Evolutionary conservation across 2,329 filamentous ascomycete genomes (phyloP).

Genomic region (Pseudonectria buxi): DNA sequence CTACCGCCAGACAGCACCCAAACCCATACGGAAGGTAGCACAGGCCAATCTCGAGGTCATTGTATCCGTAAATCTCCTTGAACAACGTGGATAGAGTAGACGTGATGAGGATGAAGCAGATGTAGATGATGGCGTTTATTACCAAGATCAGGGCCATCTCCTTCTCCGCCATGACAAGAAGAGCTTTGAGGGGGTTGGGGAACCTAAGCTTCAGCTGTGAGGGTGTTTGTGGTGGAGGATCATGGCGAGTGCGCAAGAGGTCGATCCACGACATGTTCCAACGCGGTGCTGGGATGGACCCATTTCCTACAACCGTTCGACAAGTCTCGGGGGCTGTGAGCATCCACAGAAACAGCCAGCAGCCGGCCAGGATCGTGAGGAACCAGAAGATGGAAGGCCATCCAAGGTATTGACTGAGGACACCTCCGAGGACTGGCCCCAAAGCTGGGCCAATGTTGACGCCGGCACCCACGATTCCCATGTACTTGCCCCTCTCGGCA

Average conservation of each 20-base stretch:
- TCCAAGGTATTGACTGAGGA: slow-evolving; percentile 56
- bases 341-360: slow-evolving; percentile 47
- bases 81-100: slow-evolving; percentile 48
- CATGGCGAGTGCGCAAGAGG: slow-evolving; percentile 33
- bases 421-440: slow-evolving; percentile 56
- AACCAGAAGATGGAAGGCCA: slow-evolving; percentile 70
- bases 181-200: slow-evolving; percentile 51
- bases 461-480: slow-evolving; percentile 58
- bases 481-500: slow-evolving; percentile 64
- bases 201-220: slow-evolving; percentile 39
- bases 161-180: slow-evolving; percentile 49
- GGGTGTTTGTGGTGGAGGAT: slow-evolving; percentile 27
- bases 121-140: slow-evolving; percentile 48
- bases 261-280: slow-evolving; percentile 54
- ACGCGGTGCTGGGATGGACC: slow-evolving; percentile 49
- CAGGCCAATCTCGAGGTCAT: slow-evolving; percentile 45
- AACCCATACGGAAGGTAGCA: slow-evolving; percentile 49
- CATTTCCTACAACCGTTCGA: slow-evolving; percentile 54
- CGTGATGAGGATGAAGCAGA: slow-evolving; percentile 48
- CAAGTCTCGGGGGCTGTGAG: slow-evolving; percentile 54
- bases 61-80: slow-evolving; percentile 43
- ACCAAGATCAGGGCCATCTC: slow-evolving; percentile 48
- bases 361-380: slow-evolving; percentile 46
- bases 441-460: slow-evolving; percentile 49
- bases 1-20: slow-evolving; percentile 41